phyloP scores from a whole-genome alignment of 345 rosid genomes.

The Limnanthes douglasii region DNA sequence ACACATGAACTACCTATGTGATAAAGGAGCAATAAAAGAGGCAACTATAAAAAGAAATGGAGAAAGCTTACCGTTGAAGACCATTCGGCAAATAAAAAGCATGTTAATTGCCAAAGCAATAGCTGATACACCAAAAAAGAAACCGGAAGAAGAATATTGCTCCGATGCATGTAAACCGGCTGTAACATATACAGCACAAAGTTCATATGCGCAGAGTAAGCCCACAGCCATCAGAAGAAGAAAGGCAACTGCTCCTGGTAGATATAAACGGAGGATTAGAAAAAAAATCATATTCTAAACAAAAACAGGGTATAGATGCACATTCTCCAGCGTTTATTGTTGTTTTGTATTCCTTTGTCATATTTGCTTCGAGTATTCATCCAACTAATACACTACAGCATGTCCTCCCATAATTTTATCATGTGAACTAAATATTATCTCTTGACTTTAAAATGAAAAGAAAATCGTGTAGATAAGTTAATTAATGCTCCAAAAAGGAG shows the following conservation, averaged over 20 bases:
- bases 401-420: too few species aligned
- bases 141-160: conserved; percentile 93
- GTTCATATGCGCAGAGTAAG: conserved; percentile 90
- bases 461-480: too few species aligned
- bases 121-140: conserved; percentile 98
- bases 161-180: conserved; percentile 79
- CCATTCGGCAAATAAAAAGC: conserved; percentile 98
- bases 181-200: conserved; percentile 94
- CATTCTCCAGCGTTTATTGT: too few species aligned
- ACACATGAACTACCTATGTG: conserved; percentile 3
- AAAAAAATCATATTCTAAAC: conserved; percentile 8
- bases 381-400: too few species aligned
- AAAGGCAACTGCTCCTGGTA: conserved; percentile 87
- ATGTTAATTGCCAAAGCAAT: conserved; percentile 95
- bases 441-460: too few species aligned
- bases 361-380: too few species aligned
- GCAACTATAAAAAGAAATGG: conserved; percentile 5
- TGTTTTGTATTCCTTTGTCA: too few species aligned
- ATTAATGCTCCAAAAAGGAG: too few species aligned
- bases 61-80: conserved; percentile 75
- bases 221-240: conserved; percentile 96
- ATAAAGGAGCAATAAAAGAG: conserved; percentile 3
- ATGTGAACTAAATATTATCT: too few species aligned
- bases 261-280: conserved; percentile 9
- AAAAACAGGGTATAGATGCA: too few species aligned